Base-by-base conservation (phyloP, 352 stramenopile genomes). In the Thraustotheca clavata region DNA sequence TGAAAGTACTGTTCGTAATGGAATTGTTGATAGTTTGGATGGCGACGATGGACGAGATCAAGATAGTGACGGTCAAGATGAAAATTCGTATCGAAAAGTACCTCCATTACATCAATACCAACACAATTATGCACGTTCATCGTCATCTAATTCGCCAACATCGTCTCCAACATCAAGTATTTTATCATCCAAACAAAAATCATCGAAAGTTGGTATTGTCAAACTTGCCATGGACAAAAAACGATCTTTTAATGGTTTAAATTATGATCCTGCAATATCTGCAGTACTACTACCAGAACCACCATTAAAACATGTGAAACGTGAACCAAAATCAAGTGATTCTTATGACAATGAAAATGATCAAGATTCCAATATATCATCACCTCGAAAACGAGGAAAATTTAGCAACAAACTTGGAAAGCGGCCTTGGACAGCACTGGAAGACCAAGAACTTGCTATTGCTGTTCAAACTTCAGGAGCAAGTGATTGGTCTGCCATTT, bases 401-500 rank as follows among this genome's bases (percentile, higher is more conserved):
- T 49, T 75, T 2, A 79, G 71, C 18, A 65, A 65, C 2, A 88
- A 86, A 47, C 71, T 87, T 3, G 77, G 76, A 34, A 91, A 91
- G 67, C 77, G 80, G 0, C 74, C 75, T 6, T 91, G 83, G 83
- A 81, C 71, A 1, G 55, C 65, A 0, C 72, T 87, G 12, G 82
- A 91, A 70, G 82, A 91, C 43, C 73, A 76, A 3, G 71, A 74
- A 1, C 67, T 91, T 26, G 74, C 73, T 0, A 57, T 81, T 11
- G 76, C 80, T 0, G 79, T 89, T 16, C 69, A 80, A 27, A 74
- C 77, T 12, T 77, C 73, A 0, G 80, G 80, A 0, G 75, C 80
- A 7, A 88, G 76, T 24, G 80, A 92, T 61, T 99, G 96, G 96
- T 96, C 90, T 1, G 74, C 89, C 29, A 98, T 99, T 73, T 94